Evolutionary conservation across 345 rosid genomes (phyloP).

Genomic region (Adansonia digitata): DNA sequence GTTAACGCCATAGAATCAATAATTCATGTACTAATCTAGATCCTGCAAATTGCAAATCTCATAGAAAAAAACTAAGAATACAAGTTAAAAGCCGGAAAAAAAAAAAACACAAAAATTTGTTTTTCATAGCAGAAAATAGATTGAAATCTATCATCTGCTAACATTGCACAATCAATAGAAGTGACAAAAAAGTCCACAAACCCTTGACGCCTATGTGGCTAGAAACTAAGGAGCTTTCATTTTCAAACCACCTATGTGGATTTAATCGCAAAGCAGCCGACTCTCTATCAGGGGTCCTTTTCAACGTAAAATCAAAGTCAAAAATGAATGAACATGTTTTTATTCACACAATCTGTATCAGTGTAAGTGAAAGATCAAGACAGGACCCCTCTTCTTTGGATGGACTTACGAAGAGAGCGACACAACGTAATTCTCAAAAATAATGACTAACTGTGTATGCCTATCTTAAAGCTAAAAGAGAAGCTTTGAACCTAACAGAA

Average conservation of each 20-base stretch:
- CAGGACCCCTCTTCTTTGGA: neutral
- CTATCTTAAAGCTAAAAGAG: neutral
- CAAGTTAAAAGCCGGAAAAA: neutral
- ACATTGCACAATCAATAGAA: neutral
- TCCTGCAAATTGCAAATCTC: neutral
- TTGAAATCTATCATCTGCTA: neutral
- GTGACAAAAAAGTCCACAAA: conserved; percentile 4
- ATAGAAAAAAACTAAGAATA: neutral
- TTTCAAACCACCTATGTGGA: conserved; percentile 9
- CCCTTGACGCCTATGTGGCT: conserved; percentile 22
- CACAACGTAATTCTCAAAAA: neutral
- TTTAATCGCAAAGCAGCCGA: neutral
- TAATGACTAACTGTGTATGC: neutral
- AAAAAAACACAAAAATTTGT: conserved; percentile 6
- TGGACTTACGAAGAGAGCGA: neutral
- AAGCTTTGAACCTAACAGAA: too few relatives aligned
- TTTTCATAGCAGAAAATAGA: conserved; percentile 7
- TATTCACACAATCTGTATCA: neutral
- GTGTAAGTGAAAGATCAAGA: conserved; percentile 5
- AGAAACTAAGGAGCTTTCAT: conserved; percentile 20
- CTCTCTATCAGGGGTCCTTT: neutral
- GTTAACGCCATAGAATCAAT: neutral
- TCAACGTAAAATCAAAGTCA: conserved; percentile 9
- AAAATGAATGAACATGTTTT: conserved; percentile 7
- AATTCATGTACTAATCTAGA: neutral